Base-by-base conservation (phyloP, 1,284 basidiomycete genomes). In the Apiotrichum domesticum region DNA sequence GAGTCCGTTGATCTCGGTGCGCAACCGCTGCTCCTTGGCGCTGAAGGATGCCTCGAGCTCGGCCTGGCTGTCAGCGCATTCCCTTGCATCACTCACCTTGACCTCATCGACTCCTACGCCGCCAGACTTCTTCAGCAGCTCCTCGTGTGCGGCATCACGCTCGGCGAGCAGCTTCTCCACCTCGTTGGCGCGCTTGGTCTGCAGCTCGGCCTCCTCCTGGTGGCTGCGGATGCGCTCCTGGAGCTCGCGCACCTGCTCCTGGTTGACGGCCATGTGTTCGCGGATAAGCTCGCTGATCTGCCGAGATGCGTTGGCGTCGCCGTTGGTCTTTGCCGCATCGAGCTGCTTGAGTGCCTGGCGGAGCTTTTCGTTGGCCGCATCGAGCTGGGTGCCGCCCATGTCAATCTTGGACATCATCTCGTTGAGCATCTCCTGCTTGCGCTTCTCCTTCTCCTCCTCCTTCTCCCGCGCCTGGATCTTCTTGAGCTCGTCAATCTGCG, bases 321-420 rank as follows among this genome's bases (percentile, higher is more conserved):
- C 53, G 37, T 71, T 66, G 29, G 29, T 29, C 29, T 29, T 29
- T 29, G 29, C 29, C 41, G 56, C 51, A 41, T 76, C 74, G 32
- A 77, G 63, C 15, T 69, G 61, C 52, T 68, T 66, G 34, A 75
- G 64, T 3, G 72, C 59, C 37, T 67, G 62, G 15, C 70, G 70
- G 8, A 77, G 65, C 53, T 73, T 72, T 50, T 73, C 73, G 15
- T 66, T 65, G 3, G 70, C 54, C 1, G 65, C 61, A 37, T 71
- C 65, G 40, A 65, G 54, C 9, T 59, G 56, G 2, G 66, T 59
- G 11, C 70, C 69, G 40, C 72, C 72, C 66, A 88, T 84, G 79
- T 94, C 94, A 69, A 98, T 96, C 77, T 96, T 95, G 61, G 94
- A 91, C 94, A 99, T 97, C 92, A 99, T 96, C 65, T 95, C 82